These are phyloP conservation scores for Polysphondylium violaceum DNA, from an alignment of 78 protist species.

Conservation along the genomic window DNA sequence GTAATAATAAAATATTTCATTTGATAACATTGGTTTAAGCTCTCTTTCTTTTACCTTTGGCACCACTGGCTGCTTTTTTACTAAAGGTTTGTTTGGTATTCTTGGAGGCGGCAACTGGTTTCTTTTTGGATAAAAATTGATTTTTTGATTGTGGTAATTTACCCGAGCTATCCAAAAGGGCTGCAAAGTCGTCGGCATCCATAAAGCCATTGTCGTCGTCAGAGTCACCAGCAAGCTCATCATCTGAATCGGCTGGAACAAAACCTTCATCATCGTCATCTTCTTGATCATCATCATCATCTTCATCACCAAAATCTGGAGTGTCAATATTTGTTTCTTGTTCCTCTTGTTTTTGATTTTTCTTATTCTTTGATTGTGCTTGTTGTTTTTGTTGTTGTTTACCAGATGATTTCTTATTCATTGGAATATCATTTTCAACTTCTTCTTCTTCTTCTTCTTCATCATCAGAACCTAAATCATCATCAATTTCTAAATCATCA, in stretches of 20 bases:
- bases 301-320: slow-evolving; percentile 46
- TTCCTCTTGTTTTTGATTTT: too few relatives aligned
- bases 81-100: too few relatives aligned
- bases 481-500: neutral
- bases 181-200: slow-evolving; percentile 69
- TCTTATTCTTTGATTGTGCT: too few relatives aligned
- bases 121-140: too few relatives aligned
- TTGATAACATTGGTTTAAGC: too few relatives aligned
- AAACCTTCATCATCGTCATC: slow-evolving; percentile 11
- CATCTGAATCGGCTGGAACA: neutral
- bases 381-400: too few relatives aligned
- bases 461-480: slow-evolving; percentile 1
- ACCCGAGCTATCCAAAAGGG: slow-evolving; percentile 39
- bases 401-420: neutral
- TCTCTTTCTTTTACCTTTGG: too few relatives aligned
- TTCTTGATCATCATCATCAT: slow-evolving; percentile 19
- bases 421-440: slow-evolving; percentile 3
- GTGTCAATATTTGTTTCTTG: neutral
- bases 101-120: too few relatives aligned
- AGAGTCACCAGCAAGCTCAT: slow-evolving; percentile 34
- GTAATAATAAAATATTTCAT: too few relatives aligned
- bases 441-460: slow-evolving; percentile 40
- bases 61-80: too few relatives aligned
- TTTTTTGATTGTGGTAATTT: too few relatives aligned
- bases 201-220: slow-evolving; percentile 5